phyloP scores from a whole-genome alignment of 768 basidiomycete species.

The Rhizopogon salebrosus region DNA sequence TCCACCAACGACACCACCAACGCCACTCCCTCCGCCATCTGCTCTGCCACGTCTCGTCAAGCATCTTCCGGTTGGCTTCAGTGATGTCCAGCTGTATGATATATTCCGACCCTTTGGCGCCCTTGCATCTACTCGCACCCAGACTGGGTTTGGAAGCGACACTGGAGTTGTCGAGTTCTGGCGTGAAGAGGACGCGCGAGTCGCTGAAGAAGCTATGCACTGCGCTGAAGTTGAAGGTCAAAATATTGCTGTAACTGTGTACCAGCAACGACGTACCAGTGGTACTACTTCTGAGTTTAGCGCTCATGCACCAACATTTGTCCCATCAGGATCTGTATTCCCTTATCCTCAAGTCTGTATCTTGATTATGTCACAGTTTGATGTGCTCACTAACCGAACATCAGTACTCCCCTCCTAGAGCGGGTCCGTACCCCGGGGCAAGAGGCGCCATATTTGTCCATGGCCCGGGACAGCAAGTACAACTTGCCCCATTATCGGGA shows the following conservation, averaged over 20 bases:
- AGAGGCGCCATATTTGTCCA: constrained; percentile 57
- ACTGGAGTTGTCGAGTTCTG: constrained; percentile 81
- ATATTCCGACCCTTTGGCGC: constrained; percentile 82
- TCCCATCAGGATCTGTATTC: constrained; percentile 64
- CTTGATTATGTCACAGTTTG: constrained; percentile 4
- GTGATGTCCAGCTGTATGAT: constrained; percentile 75
- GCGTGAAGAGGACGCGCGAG: constrained; percentile 78
- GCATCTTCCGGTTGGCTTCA: constrained; percentile 66
- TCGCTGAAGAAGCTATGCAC: constrained; percentile 78
- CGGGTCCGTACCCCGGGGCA: constrained; percentile 41
- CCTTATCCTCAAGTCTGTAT: constrained; percentile 59
- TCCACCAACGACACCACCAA: constrained; percentile 73
- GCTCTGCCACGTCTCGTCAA: constrained; percentile 81
- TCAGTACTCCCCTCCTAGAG: constrained; percentile 68
- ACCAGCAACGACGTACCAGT: constrained; percentile 57
- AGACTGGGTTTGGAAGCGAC: constrained; percentile 72
- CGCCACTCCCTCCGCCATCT: constrained; percentile 67
- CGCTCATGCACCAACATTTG: constrained; percentile 68
- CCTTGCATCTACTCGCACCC: constrained; percentile 70
- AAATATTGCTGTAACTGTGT: constrained; percentile 79
- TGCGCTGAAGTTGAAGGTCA: constrained; percentile 79
- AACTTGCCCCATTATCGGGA: constrained; percentile 67
- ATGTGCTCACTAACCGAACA: constrained; percentile 1
- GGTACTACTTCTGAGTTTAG: constrained; percentile 63
- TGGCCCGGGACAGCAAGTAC: constrained; percentile 88